These are phyloP conservation scores for Herpotrichia juniperi DNA, from an alignment of 2,329 filamentous ascomycete genomes.

Conservation along the genomic window DNA sequence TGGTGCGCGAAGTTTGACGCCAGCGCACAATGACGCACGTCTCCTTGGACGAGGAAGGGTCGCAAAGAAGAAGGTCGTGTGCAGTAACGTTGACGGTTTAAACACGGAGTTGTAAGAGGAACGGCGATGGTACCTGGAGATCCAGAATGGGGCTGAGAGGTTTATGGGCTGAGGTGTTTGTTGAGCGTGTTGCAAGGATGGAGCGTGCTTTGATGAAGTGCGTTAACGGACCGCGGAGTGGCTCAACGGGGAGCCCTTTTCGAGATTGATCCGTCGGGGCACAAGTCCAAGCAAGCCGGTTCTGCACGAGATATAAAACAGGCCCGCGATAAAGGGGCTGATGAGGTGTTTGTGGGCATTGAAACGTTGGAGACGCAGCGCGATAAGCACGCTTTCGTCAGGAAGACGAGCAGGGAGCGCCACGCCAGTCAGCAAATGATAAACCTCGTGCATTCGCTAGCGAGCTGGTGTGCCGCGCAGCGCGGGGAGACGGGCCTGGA, in stretches of 20 bases:
- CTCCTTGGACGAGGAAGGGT: conserved; percentile 7
- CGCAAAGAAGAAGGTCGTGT: conserved; percentile 3
- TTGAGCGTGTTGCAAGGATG: conserved; percentile 10
- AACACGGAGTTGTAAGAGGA: not conserved
- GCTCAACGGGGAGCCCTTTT: conserved; percentile 7
- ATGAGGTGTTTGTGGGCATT: conserved; percentile 8
- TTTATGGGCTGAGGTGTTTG: conserved; percentile 14
- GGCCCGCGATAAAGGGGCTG: conserved; percentile 16
- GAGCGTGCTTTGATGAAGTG: conserved; percentile 1
- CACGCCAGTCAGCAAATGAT: conserved; percentile 13
- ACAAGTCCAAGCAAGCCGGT: conserved; percentile 8
- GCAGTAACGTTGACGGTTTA: not conserved
- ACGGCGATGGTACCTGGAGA: not conserved
- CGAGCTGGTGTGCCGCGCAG: not conserved
- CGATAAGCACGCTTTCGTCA: conserved; percentile 7
- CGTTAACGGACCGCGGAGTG: not conserved
- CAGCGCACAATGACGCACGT: conserved; percentile 19
- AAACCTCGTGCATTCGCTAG: conserved; percentile 1
- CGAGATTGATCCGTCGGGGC: not conserved
- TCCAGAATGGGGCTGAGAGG: not conserved
- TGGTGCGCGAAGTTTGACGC: conserved; percentile 4
- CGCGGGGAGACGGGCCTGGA: not conserved
- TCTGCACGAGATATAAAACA: conserved; percentile 13
- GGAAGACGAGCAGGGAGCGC: not conserved
- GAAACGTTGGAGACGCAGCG: conserved; percentile 5